Evolutionary conservation across 2,329 filamentous ascomycete species (phyloP), one percentile per base, ranked within the genome.

Genomic region (Phyllosticta citribraziliensis): DNA sequence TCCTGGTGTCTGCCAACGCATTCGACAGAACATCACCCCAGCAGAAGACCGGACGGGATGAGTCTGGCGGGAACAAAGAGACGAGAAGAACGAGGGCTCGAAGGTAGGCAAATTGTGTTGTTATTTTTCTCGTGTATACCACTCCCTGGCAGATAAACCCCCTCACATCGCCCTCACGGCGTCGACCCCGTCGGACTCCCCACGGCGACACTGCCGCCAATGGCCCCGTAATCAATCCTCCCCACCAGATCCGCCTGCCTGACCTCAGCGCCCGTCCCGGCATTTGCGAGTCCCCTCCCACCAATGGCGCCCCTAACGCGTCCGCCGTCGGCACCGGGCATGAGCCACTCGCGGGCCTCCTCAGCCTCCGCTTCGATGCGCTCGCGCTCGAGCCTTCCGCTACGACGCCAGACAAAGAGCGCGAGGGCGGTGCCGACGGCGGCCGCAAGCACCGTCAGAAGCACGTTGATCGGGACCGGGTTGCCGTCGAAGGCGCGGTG

Each of bases 391-490:
- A 82, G 75, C 30, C 69, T 74, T 57, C 72, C 68, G 27, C 78
- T 82, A 69, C 79, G 78, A 62, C 73, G 58, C 33, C 73, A 77
- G 1, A 95, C 89, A 72, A 83, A 96, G 0, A 70, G 73, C 11
- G 93, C 86, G 8, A 96, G 76, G 6, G 75, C 76, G 1, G 80
- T 62, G 0, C 92, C 91, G 1, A 93, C 79, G 0, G 82, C 69
- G 9, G 88, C 70, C 0, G 87, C 89, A 0, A 83, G 61, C 0
- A 74, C 69, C 55, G 93, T 74, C 20, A 96, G 73, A 0, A 88
- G 79, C 2, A 88, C 57, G 70, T 96, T 94, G 12, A 95, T 86
- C 0, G 90, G 90, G 0, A 89, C 76, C 0, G 91, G 91, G 70
- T 95, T 80, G 5, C 86, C 84, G 22, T 78, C 67, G 69, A 93